phyloP scores from a whole-genome alignment of 352 stramenopile species.

The Phytophthora uliginosa region DNA sequence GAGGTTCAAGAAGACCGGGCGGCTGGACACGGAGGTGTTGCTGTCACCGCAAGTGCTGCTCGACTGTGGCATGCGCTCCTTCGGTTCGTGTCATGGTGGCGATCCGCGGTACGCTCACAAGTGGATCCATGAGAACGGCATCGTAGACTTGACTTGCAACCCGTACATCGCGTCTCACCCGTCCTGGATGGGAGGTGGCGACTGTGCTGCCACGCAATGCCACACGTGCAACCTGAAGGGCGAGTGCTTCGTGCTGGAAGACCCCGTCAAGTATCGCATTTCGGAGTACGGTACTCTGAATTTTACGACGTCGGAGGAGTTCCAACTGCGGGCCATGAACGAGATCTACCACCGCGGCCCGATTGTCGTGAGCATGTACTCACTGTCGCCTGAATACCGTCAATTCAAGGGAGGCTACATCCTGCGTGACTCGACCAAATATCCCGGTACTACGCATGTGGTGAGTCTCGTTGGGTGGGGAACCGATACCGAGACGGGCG shows the following conservation, averaged over 20 bases:
- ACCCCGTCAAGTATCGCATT: conserved; percentile 76
- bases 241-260: conserved; percentile 64
- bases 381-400: conserved; percentile 69
- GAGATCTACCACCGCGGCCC: conserved; percentile 97
- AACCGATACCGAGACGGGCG: conserved; percentile 66
- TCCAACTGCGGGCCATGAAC: conserved; percentile 91
- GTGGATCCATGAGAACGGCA: conserved; percentile 88
- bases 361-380: conserved; percentile 95
- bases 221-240: conserved; percentile 71
- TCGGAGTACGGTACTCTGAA: conserved; percentile 85
- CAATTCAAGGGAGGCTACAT: conserved; percentile 95
- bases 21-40: conserved; percentile 64
- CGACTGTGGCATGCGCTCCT: conserved; percentile 86
- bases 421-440: conserved; percentile 87
- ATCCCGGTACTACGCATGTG: conserved; percentile 88
- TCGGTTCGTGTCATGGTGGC: conserved; percentile 83
- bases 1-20: conserved; percentile 64
- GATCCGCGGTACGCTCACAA: conserved; percentile 85
- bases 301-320: conserved; percentile 68
- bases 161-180: conserved; percentile 86
- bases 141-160: conserved; percentile 85
- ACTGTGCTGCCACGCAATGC: conserved; percentile 74
- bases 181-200: conserved; percentile 71
- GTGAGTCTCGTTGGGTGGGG: conserved; percentile 98
- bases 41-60: conserved; percentile 78